Conservation (phyloP, 2,329 filamentous ascomycete species). For the Epichloe gansuensis region DNA sequence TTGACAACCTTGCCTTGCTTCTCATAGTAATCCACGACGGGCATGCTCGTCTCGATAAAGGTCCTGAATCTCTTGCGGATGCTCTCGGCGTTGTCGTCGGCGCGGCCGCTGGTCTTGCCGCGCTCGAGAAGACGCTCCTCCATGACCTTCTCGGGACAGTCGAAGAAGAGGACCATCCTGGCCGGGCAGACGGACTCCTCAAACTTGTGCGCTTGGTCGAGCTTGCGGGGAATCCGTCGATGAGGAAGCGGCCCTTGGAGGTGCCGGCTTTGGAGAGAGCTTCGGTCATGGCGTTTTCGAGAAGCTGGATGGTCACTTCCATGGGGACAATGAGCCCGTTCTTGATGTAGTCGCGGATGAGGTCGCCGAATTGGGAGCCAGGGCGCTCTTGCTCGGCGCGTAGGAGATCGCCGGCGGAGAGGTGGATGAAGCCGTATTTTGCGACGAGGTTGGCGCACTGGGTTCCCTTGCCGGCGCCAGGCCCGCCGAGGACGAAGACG, state of each 20-base stretch:
- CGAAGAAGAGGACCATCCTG: conserved; percentile 82
- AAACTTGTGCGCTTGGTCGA: conserved; percentile 93
- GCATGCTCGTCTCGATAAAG: conserved; percentile 95
- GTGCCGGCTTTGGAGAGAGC: conserved; percentile 40
- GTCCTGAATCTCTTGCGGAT: conserved; percentile 94
- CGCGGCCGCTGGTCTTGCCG: conserved; percentile 81
- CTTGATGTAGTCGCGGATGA: conserved; percentile 89
- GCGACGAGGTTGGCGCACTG: conserved; percentile 82
- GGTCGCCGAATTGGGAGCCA: conserved; percentile 77
- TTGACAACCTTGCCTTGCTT: conserved; percentile 67
- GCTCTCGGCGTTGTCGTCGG: conserved; percentile 89
- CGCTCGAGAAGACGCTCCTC: conserved; percentile 71
- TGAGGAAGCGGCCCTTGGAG: conserved; percentile 59
- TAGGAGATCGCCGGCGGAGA: conserved; percentile 86
- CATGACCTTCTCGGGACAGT: conserved; percentile 86
- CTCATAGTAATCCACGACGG: conserved; percentile 79
- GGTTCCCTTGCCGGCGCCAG: conserved; percentile 91
- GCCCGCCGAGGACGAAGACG: conserved; percentile 90
- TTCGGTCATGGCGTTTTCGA: conserved; percentile 84
- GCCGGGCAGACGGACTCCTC: conserved; percentile 79
- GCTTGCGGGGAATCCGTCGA: conserved; percentile 82
- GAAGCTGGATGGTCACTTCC: conserved; percentile 87
- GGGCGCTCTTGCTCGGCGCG: conserved; percentile 84
- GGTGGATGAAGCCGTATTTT: conserved; percentile 83
- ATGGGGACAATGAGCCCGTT: conserved; percentile 96